Evolutionary conservation across 2,329 filamentous ascomycete species (phyloP).

Genomic region (Stagonosporopsis cucurbitacearum): DNA sequence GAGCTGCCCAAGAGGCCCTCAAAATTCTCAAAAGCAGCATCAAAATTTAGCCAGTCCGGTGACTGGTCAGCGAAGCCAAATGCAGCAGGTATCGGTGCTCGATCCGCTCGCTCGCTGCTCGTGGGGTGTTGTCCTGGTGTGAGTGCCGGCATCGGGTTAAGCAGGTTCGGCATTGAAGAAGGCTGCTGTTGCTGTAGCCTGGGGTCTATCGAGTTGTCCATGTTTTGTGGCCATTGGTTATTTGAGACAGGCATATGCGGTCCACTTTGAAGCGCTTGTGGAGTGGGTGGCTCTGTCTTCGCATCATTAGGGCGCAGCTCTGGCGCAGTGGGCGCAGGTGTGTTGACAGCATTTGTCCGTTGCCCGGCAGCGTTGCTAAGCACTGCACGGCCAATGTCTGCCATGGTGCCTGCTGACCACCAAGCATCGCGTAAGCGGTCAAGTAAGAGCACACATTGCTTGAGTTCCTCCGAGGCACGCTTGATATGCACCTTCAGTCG

Average conservation of each 20-base stretch:
- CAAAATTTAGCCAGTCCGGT: conserved; percentile 50
- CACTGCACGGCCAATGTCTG: conserved; percentile 49
- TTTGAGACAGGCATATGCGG: conserved; percentile 20
- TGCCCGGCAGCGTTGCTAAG: conserved; percentile 49
- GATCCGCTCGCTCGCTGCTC: conserved; percentile 45
- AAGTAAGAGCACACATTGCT: conserved; percentile 53
- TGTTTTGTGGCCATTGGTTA: conserved; percentile 30
- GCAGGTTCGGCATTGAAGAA: conserved; percentile 38
- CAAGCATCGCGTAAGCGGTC: conserved; percentile 53
- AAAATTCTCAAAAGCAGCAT: conserved; percentile 51
- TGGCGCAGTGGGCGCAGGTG: conserved; percentile 34
- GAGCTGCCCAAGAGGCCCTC: conserved; percentile 48
- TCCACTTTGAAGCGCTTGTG: conserved; percentile 24
- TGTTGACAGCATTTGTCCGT: conserved; percentile 45
- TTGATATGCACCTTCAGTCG: conserved; percentile 57
- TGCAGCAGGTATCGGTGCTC: conserved; percentile 32
- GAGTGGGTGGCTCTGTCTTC: conserved; percentile 30
- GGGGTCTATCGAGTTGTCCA: conserved; percentile 43
- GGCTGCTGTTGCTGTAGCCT: conserved; percentile 41
- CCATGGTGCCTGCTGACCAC: conserved; percentile 57
- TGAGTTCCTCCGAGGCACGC: conserved; percentile 54
- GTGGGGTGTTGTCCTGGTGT: conserved; percentile 48
- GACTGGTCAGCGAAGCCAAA: conserved; percentile 44
- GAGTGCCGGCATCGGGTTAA: conserved; percentile 37
- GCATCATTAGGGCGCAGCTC: conserved; percentile 28